A percentile compares a stretch with the other conserved stretches of the same genome.
Conservation (phyloP, 164 flowering plant species). For the Malania oleifera region DNA sequence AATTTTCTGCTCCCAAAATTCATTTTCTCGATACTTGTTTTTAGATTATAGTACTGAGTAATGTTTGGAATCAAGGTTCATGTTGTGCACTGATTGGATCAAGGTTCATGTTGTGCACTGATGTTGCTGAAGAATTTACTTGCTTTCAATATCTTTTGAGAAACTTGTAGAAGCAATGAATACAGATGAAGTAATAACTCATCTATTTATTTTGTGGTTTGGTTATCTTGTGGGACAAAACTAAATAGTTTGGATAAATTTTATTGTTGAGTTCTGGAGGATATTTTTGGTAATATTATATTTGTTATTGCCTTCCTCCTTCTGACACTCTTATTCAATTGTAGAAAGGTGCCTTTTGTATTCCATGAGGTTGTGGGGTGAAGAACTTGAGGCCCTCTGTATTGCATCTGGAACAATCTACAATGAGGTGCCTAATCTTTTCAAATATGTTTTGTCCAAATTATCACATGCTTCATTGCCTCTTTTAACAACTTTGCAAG, state of each 20-base stretch:
- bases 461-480: neutral
- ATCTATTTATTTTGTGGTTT: neutral
- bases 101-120: no score
- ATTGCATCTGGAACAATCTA: slow-evolving; percentile 94
- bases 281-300: neutral
- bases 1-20: no score
- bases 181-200: no score
- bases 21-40: no score
- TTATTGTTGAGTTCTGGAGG: neutral
- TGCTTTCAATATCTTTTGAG: no score
- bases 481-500: neutral
- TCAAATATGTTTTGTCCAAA: neutral
- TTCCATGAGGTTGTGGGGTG: slow-evolving; percentile 89
- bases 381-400: slow-evolving; percentile 41
- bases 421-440: slow-evolving; percentile 65
- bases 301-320: neutral
- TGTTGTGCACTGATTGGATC: no score
- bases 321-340: slow-evolving; percentile 1
- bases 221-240: no score
- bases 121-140: no score
- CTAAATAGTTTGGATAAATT: neutral
- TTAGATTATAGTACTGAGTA: no score
- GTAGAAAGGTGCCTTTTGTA: slow-evolving; percentile 83
- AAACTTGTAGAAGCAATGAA: no score
- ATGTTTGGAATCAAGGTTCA: no score